Evolutionary conservation across 148 eudicot species (phyloP), one percentile per base, ranked within the genome.

Genomic region (Rhododendron griersonianum): DNA sequence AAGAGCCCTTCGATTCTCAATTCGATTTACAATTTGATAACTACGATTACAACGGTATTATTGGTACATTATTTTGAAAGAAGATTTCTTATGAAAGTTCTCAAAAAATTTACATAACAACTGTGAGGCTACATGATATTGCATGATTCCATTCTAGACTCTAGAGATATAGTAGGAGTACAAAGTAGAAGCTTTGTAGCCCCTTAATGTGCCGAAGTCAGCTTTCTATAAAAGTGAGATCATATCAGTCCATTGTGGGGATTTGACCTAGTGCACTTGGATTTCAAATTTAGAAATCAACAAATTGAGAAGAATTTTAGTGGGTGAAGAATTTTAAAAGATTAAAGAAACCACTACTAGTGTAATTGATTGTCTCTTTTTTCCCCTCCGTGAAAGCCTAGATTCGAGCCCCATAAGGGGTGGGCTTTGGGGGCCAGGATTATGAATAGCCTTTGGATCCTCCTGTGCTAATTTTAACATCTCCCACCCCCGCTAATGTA

Each of bases 361-460:
- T 41, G 44, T 5, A 5, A 7, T 41, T 41, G 45, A 1, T 41
- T 0, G 45, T 5, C 1, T 41, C 7, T 0, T 41, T 41, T 41
- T 41, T 0, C 8, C 0, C 45, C 0, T 41, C 6, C 7, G 45
- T 41, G 7, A 5, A 41, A 0, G 45, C 0, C 7, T 41, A 0
- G 7, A 1, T 41, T 41, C 7, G 45, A 41, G 7, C 45, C 1
- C 45, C 45, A 41, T 0, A 7, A 41, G 7, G 7, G 45, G 7
- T 0, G 45, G 5, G 7, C 7, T 6, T 41, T 41, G 45, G 1
- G 45, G 45, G 7, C 0, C 5, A 41, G 7, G 7, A 0, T 0
- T 41, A 41, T 41, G 0, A 0, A 41, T 41, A 41, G 7, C 1
- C 8, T 41, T 1, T 5, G 8, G 1, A 41, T 0, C 1, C 45